phyloP scores from a whole-genome alignment of 257 asterid species.

The Nicotiana noctiflora region DNA sequence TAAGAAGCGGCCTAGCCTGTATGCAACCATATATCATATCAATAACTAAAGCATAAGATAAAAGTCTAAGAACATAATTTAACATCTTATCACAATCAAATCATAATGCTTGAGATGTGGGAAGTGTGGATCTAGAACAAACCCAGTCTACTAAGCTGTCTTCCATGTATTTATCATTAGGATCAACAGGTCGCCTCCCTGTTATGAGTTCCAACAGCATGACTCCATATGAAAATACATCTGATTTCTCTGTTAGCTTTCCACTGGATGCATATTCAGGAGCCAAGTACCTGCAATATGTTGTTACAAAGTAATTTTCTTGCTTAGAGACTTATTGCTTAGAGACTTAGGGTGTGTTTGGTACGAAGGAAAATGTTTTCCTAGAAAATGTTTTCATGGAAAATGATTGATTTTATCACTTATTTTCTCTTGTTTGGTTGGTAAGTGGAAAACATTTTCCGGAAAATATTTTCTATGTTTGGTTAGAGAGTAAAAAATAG shows the following conservation, averaged over 20 bases:
- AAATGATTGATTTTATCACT: too few relatives aligned
- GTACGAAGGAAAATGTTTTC: too few relatives aligned
- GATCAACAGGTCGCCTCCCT: slow-evolving; percentile 72
- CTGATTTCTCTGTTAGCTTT: slow-evolving; percentile 76
- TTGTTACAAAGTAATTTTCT: background rate
- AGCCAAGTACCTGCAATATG: slow-evolving; percentile 59
- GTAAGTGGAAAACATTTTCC: too few relatives aligned
- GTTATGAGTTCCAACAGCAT: slow-evolving; percentile 88
- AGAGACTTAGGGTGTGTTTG: too few relatives aligned
- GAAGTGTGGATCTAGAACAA: slow-evolving; percentile 8
- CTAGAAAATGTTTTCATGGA: too few relatives aligned
- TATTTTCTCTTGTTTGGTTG: too few relatives aligned
- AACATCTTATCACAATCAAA: background rate
- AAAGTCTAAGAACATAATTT: background rate
- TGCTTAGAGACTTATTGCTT: background rate
- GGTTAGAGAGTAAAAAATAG: too few relatives aligned
- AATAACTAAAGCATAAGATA: background rate
- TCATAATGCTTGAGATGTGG: background rate
- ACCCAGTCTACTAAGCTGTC: slow-evolving; percentile 98
- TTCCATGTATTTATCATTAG: slow-evolving; percentile 51
- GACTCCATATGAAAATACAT: slow-evolving; percentile 88
- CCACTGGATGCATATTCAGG: slow-evolving; percentile 98
- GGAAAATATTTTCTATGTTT: too few relatives aligned
- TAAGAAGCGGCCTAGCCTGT: slow-evolving; percentile 75
- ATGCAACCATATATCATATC: background rate